phyloP scores from a whole-genome alignment of 192 early-diverging fungal species.

The Coemansia sp. region DNA sequence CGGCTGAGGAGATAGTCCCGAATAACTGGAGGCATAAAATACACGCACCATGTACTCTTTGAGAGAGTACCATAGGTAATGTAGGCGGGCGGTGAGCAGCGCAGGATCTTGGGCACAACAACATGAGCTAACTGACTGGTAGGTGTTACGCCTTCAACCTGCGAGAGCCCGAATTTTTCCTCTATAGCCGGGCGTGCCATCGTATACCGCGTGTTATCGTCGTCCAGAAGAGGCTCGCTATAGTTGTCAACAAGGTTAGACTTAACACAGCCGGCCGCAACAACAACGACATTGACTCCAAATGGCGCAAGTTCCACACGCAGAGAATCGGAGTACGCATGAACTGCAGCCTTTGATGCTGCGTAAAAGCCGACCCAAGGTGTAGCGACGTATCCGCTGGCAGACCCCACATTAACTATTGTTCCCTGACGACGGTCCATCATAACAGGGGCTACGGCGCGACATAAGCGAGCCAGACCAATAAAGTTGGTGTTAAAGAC shows the following conservation, averaged over 20 bases:
- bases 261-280: conserved; percentile 65
- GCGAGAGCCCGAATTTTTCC: conserved; percentile 55
- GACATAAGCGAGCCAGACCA: conserved; percentile 57
- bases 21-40: conserved; percentile 56
- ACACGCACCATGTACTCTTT: conserved; percentile 34
- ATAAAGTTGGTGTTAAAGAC: conserved; percentile 67
- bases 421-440: conserved; percentile 51
- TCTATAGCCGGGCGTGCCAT: conserved; percentile 49
- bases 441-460: conserved; percentile 63
- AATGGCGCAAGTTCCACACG: conserved; percentile 69
- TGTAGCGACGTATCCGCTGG: conserved; percentile 61
- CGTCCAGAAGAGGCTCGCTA: conserved; percentile 29
- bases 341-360: conserved; percentile 65
- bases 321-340: conserved; percentile 63
- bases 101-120: conserved; percentile 56
- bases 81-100: conserved; percentile 51
- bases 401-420: conserved; percentile 70
- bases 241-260: conserved; percentile 63
- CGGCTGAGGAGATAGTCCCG: conserved; percentile 51
- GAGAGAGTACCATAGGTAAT: conserved; percentile 61
- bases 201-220: conserved; percentile 49
- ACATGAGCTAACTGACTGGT: conserved; percentile 60
- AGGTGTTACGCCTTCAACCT: conserved; percentile 54
- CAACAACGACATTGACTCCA: conserved; percentile 58
- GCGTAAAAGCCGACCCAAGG: conserved; percentile 65